Conservation (phyloP, 2,329 filamentous ascomycete genomes). For the Talaromyces atroroseus region DNA sequence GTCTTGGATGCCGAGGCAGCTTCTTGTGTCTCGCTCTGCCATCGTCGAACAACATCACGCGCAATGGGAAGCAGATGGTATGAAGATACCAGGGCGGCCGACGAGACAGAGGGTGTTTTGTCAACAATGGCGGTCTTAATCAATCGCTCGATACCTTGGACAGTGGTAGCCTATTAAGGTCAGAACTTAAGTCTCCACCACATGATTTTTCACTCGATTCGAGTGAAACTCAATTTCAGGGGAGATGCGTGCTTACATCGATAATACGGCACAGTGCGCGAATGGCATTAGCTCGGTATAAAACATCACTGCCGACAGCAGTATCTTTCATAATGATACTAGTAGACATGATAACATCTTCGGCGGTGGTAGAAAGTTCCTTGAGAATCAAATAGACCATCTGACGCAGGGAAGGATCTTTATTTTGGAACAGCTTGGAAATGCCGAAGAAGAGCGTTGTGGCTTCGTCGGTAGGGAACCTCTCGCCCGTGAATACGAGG, state of each 20-base stretch:
- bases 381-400: constrained; percentile 99
- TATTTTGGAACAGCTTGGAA: constrained; percentile 99
- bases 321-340: constrained; percentile 99
- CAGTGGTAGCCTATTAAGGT: constrained; percentile 68
- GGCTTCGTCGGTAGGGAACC: constrained; percentile 94
- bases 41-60: constrained; percentile 88
- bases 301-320: constrained; percentile 84
- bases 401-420: constrained; percentile 94
- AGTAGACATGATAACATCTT: constrained; percentile 99
- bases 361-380: constrained; percentile 88
- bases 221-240: no score
- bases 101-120: constrained; percentile 95
- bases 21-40: constrained; percentile 98
- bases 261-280: constrained; percentile 94
- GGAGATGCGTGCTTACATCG: constrained; percentile 57
- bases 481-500: constrained; percentile 93
- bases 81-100: constrained; percentile 89
- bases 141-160: constrained; percentile 94
- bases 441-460: constrained; percentile 98
- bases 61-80: constrained; percentile 97
- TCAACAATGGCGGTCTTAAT: constrained; percentile 99
- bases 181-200: neutral
- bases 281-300: constrained; percentile 94
- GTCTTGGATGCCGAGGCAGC: constrained; percentile 87
- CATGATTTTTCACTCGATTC: no score